These are phyloP conservation scores for Alternaria triticina DNA, from an alignment of 2,329 filamentous ascomycete species.

Conservation along the genomic window DNA sequence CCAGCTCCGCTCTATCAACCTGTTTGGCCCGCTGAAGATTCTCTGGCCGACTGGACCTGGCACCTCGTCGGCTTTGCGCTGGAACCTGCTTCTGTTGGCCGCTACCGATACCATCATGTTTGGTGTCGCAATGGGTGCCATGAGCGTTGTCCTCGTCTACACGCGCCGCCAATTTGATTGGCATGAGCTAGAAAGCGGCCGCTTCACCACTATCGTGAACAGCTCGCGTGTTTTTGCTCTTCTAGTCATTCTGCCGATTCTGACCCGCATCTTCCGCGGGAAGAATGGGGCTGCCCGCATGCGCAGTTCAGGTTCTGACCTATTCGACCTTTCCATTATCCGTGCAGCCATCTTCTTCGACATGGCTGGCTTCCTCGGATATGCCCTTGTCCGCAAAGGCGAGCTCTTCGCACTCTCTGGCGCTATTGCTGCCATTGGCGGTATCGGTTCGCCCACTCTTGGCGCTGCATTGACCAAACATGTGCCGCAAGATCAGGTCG, in stretches of 20 bases:
- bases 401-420: slow-evolving; percentile 74
- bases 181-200: slow-evolving; percentile 79
- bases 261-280: slow-evolving; percentile 78
- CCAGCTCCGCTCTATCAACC: slow-evolving; percentile 61
- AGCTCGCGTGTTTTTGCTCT: slow-evolving; percentile 77
- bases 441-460: slow-evolving; percentile 83
- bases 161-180: slow-evolving; percentile 80
- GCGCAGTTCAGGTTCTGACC: slow-evolving; percentile 69
- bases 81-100: slow-evolving; percentile 83
- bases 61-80: slow-evolving; percentile 66
- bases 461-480: slow-evolving; percentile 90
- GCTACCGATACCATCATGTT: slow-evolving; percentile 82
- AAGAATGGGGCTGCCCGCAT: slow-evolving; percentile 49
- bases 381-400: slow-evolving; percentile 68
- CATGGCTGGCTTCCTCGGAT: slow-evolving; percentile 76
- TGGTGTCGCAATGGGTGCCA: slow-evolving; percentile 78
- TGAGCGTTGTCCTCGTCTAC: slow-evolving; percentile 85
- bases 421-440: slow-evolving; percentile 76
- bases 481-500: slow-evolving; percentile 79
- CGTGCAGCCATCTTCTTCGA: slow-evolving; percentile 79
- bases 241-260: slow-evolving; percentile 73
- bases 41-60: slow-evolving; percentile 75
- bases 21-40: slow-evolving; percentile 78
- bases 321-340: slow-evolving; percentile 78
- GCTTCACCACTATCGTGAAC: slow-evolving; percentile 82